Evolutionary conservation across 345 rosid genomes (phyloP).

Genomic region (Aquilaria malaccensis): DNA sequence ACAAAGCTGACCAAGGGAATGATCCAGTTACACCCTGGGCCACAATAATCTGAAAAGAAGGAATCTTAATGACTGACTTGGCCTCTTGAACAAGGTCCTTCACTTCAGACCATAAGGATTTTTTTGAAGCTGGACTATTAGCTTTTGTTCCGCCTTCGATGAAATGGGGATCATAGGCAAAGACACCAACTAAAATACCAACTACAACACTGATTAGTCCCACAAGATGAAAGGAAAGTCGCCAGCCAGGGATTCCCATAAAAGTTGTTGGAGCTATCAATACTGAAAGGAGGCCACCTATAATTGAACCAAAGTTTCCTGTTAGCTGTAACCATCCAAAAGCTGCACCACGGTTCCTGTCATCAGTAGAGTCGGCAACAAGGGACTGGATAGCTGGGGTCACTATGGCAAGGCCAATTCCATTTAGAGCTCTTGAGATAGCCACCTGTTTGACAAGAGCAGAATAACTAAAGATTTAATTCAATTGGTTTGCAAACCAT

Average conservation of each 20-base stretch:
- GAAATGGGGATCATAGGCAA: constrained; percentile 70
- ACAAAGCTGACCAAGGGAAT: constrained; percentile 90
- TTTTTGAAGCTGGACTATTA: constrained; percentile 24
- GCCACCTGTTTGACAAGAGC: constrained; percentile 51
- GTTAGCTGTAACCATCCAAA: constrained; percentile 87
- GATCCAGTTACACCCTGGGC: constrained; percentile 84
- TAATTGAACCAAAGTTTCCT: constrained; percentile 66
- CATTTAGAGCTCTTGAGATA: constrained; percentile 77
- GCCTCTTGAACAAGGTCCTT: constrained; percentile 54
- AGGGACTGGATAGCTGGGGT: constrained; percentile 86
- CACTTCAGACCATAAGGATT: constrained; percentile 48
- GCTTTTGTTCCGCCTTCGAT: constrained; percentile 21
- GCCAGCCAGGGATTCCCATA: constrained; percentile 86
- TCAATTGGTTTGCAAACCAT: background rate
- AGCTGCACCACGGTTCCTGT: constrained; percentile 68
- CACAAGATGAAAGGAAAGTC: constrained; percentile 76
- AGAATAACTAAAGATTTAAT: constrained; percentile 12
- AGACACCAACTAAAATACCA: constrained; percentile 54
- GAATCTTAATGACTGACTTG: constrained; percentile 44
- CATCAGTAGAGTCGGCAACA: constrained; percentile 81
- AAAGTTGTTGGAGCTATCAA: constrained; percentile 60
- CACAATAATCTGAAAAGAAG: constrained; percentile 81
- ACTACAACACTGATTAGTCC: constrained; percentile 65
- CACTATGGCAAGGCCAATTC: constrained; percentile 82
- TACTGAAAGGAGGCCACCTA: constrained; percentile 70